Conservation (phyloP, 164 flowering plant genomes). For the Piper longum region DNA sequence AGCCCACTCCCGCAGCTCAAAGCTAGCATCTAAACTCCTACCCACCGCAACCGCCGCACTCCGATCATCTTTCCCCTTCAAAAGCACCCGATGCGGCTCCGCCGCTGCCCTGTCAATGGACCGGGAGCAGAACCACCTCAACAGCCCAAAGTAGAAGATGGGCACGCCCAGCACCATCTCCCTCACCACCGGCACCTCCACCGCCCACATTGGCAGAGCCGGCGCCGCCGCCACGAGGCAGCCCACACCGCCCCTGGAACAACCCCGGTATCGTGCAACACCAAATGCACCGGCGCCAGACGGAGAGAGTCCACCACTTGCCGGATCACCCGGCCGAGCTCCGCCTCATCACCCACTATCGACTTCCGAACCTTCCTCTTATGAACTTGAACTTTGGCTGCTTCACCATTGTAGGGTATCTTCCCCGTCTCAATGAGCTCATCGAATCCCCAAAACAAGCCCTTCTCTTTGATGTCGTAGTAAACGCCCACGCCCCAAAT, state of each 20-base stretch:
- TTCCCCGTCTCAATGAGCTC: constrained; percentile 66
- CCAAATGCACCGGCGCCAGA: constrained; percentile 70
- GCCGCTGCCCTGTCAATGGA: constrained; percentile 18
- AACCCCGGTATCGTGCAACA: constrained; percentile 73
- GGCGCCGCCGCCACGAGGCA: constrained; percentile 5
- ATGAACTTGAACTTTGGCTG: constrained; percentile 15
- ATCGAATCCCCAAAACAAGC: constrained; percentile 92
- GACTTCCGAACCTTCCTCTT: constrained; percentile 24
- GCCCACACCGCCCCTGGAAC: constrained; percentile 55
- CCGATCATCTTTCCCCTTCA: constrained; percentile 59
- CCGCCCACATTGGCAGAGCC: constrained; percentile 57
- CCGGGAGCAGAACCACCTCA: constrained; percentile 42
- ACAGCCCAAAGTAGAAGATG: constrained; percentile 23
- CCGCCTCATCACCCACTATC: constrained; percentile 41
- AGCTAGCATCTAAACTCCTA: constrained; percentile 56
- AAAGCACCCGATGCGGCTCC: constrained; percentile 57
- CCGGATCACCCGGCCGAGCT: constrained; percentile 53
- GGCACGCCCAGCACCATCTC: constrained; percentile 43
- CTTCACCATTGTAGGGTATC: constrained; percentile 48
- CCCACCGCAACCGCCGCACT: constrained; percentile 44
- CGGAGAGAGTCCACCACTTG: constrained; percentile 60
- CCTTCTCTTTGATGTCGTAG: constrained; percentile 59
- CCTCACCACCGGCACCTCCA: constrained; percentile 45
- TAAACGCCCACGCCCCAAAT: constrained; percentile 33
- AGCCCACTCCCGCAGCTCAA: constrained; percentile 73